Evolutionary conservation across 257 asterid species (phyloP), one percentile per base, ranked within the genome.

Genomic region (Plantago elongata): DNA sequence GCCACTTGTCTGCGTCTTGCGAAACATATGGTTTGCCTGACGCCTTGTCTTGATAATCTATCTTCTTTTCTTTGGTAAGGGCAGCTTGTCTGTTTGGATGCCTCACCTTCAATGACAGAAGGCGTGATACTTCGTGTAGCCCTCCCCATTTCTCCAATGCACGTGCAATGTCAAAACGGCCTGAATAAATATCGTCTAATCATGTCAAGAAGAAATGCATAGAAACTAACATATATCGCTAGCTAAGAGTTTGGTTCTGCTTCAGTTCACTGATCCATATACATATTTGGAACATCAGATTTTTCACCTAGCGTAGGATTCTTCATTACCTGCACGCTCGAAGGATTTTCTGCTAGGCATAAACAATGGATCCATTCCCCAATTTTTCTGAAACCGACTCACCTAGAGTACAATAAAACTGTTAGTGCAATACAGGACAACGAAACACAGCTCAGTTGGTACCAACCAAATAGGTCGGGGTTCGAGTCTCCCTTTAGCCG

Each of bases 61-160:
- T 68, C 72, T 78, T 83, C 78, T 71, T 90, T 49, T 88, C 95
- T 66, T 77, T 84, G 22, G 81, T 68, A 34, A 72, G 79, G 56
- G 70, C 72, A 57, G 75, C 52, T 72, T 78, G 89, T 64, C 97
- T 75, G 76, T 76, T 83, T 0, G 94, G 95, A 68, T 85, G 88
- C 73, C 95, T 81, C 62, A 86, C 95, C 75, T 84, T 85, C 29
- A 91, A 89, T 1, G 95, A 79, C 17, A 91, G 76, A 34, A 91
- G 96, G 7, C 95, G 87, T 1, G 98, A 85, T 43, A 91, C 98
- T 78, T 91, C 96, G 51, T 88, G 98, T 56, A 88, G 75, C 62
- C 98, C 98, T 65, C 96, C 98, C 98, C 98, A 91, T 84, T 88
- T 91, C 83, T 91, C 96, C 76, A 90, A 70, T 27, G 96, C 98